Evolutionary conservation across 2,329 filamentous ascomycete genomes (phyloP).

Genomic region (Alternaria brassicae): DNA sequence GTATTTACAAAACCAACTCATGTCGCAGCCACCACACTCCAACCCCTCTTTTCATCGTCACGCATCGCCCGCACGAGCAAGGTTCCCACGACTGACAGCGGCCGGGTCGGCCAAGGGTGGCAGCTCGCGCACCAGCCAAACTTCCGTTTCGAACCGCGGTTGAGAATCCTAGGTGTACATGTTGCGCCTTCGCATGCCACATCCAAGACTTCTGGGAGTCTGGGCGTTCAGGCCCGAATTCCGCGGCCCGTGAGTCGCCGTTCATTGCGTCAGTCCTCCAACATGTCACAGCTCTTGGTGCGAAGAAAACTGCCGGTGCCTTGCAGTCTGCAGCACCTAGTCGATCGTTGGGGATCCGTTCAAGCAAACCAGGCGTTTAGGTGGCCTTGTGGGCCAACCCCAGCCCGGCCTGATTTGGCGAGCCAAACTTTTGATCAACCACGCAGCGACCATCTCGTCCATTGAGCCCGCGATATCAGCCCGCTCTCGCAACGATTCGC

Average conservation of each 20-base stretch:
- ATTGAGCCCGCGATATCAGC: neutral
- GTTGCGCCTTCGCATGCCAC: neutral
- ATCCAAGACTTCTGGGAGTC: neutral
- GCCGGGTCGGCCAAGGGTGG: neutral
- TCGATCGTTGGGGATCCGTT: conserved; percentile 5
- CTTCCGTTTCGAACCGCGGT: neutral
- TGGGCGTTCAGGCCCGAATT: neutral
- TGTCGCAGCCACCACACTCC: neutral
- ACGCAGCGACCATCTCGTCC: neutral
- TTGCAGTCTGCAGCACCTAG: conserved; percentile 4
- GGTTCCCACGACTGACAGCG: neutral
- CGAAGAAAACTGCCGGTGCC: neutral
- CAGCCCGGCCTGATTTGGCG: neutral
- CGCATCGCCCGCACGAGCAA: neutral
- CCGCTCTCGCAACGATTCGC: neutral
- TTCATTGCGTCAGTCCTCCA: neutral
- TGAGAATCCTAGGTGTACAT: neutral
- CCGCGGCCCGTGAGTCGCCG: neutral
- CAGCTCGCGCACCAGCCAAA: neutral
- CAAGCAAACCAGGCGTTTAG: neutral
- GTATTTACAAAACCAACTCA: neutral
- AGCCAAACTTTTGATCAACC: conserved; percentile 2
- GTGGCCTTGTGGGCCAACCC: neutral
- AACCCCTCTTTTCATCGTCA: neutral
- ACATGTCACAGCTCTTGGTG: neutral